These are phyloP conservation scores for Colletotrichum phormii DNA, from an alignment of 2,329 filamentous ascomycete species.

Conservation along the genomic window DNA sequence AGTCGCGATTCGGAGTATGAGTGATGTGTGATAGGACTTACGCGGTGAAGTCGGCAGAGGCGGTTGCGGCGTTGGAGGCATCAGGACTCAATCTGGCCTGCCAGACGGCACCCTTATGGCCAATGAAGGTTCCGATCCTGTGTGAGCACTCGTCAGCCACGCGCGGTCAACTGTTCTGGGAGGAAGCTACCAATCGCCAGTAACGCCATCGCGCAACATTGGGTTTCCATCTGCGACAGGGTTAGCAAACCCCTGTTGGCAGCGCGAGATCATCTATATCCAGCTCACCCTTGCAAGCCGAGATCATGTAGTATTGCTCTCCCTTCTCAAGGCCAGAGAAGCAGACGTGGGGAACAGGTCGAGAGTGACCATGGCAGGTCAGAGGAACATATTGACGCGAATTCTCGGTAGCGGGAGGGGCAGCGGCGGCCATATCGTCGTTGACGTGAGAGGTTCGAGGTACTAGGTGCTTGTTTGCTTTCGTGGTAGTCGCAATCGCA, in stretches of 20 bases:
- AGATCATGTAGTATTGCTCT: constrained; percentile 91
- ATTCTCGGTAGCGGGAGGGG: constrained; percentile 14
- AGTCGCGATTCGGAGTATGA: not conserved
- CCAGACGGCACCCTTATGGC: constrained; percentile 98
- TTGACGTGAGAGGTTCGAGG: not conserved
- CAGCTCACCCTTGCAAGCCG: constrained; percentile 83
- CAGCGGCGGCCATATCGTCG: constrained; percentile 22
- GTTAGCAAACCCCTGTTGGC: constrained; percentile 39
- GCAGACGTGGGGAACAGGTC: constrained; percentile 89
- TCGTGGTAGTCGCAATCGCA: constrained; percentile 13
- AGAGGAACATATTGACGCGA: constrained; percentile 79
- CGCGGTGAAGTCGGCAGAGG: constrained; percentile 96
- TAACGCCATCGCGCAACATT: constrained; percentile 96
- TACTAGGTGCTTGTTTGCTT: not conserved
- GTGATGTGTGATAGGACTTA: constrained; percentile 56
- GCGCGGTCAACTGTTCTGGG: not conserved
- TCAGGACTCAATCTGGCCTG: constrained; percentile 92
- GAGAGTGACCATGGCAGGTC: constrained; percentile 94
- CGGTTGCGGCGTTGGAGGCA: constrained; percentile 88
- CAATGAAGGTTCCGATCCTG: constrained; percentile 98
- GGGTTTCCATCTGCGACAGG: constrained; percentile 85
- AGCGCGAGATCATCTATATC: constrained; percentile 8
- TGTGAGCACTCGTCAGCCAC: constrained; percentile 61
- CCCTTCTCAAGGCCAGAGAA: constrained; percentile 88
- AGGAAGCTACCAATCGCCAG: constrained; percentile 82